Base-by-base conservation (phyloP, 352 stramenopile genomes). In the Pythium apleroticum region DNA sequence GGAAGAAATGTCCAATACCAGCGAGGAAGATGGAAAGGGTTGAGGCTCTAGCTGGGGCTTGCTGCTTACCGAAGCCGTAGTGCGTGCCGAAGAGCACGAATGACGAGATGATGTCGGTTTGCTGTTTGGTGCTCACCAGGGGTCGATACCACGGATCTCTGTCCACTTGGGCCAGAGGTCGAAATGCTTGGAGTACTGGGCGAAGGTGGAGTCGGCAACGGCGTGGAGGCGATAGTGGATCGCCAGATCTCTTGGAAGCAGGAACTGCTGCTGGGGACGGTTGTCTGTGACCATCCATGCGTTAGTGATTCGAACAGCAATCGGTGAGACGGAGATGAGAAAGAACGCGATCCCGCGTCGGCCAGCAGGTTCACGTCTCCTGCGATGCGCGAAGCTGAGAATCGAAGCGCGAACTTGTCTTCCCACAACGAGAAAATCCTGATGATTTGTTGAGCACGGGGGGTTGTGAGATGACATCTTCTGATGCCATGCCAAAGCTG, bases 131-230 rank as follows among this genome's bases (percentile, higher is more conserved):
- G n/a, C n/a, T n/a, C n/a, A n/a, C n/a, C n/a, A n/a, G n/a, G n/a
- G n/a, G n/a, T n/a, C n/a, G n/a, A n/a, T n/a, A n/a, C n/a, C n/a
- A n/a, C n/a, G n/a, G n/a, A n/a, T n/a, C n/a, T n/a, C n/a, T n/a
- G n/a, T n/a, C n/a, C n/a, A n/a, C n/a, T n/a, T n/a, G n/a, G n/a
- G n/a, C n/a, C 58, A 58, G 22, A 41, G 10, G 10, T 19, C n/a
- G 58, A 65, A 58, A 9, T 50, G 49, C 3, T n/a, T n/a, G 22
- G 3, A 2, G 49, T 65, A 65, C 20, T 64, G 25, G 57, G 25
- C 27, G 31, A 56, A 49, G 45, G 57, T 56, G 57, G 57, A 64
- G 25, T 55, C 41, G 17, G 56, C 56, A 63, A 63, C 56, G 43
- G 57, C 17, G 17, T 64, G 45, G 27, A 57, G 43, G 2, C 57